phyloP scores from a whole-genome alignment of 805 yeast species.

The Huiozyma sinensis region DNA sequence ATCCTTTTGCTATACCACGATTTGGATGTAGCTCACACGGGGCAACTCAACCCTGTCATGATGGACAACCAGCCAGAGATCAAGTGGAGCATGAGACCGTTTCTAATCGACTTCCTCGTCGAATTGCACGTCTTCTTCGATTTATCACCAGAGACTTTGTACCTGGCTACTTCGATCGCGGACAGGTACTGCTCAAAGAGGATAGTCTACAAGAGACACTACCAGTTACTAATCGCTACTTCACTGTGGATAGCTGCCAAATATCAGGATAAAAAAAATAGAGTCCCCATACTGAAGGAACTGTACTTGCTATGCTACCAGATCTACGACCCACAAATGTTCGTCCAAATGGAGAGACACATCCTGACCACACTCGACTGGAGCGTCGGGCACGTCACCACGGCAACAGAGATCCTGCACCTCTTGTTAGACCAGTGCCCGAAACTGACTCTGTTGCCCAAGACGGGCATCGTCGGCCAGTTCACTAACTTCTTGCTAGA shows the following conservation, averaged over 20 bases:
- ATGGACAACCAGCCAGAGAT: conserved; percentile 83
- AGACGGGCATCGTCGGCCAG: background rate
- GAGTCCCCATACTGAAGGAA: conserved; percentile 64
- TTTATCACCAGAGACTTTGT: conserved; percentile 75
- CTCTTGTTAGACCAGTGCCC: conserved; percentile 1
- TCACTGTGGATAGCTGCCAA: conserved; percentile 82
- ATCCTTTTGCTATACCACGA: conserved; percentile 31
- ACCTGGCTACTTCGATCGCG: conserved; percentile 71
- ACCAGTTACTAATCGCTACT: conserved; percentile 80
- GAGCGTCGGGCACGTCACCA: conserved; percentile 28
- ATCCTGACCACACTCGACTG: conserved; percentile 60
- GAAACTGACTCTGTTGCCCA: background rate
- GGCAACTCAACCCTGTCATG: conserved; percentile 37
- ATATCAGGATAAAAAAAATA: conserved; percentile 78
- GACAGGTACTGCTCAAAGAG: conserved; percentile 76
- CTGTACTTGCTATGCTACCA: conserved; percentile 58
- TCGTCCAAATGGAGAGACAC: conserved; percentile 68
- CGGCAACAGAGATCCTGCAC: conserved; percentile 2
- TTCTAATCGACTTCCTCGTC: conserved; percentile 83
- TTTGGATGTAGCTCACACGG: conserved; percentile 23
- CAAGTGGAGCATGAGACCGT: conserved; percentile 69
- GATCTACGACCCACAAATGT: conserved; percentile 47
- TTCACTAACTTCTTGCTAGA: conserved; percentile 45
- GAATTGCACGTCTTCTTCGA: conserved; percentile 79
- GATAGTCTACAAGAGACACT: conserved; percentile 64